A percentile compares a stretch with the other conserved stretches of the same genome.
Conservation (phyloP, 1,284 basidiomycete genomes). For the Fomitopsis pinicola region DNA sequence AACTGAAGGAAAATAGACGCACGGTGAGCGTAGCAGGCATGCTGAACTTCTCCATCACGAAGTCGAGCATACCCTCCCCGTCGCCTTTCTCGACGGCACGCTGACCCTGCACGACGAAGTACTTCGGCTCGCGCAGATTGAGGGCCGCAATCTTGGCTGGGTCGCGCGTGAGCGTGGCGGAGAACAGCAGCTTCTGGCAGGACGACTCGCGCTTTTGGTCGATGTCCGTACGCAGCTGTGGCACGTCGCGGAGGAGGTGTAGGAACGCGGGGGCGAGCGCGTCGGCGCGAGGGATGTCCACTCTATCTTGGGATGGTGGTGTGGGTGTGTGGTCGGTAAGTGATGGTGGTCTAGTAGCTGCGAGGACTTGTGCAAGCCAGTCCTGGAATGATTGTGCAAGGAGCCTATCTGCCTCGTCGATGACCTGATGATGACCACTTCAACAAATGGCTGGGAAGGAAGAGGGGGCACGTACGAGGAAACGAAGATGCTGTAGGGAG, state of each 20-base stretch:
- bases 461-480: conserved; percentile 53
- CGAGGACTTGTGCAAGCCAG: conserved; percentile 83
- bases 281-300: conserved; percentile 35
- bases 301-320: not conserved
- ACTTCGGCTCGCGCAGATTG: conserved; percentile 78
- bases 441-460: not conserved
- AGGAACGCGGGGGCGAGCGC: conserved; percentile 57
- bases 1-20: conserved; percentile 14
- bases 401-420: conserved; percentile 96
- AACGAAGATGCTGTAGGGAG: conserved; percentile 90
- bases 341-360: conserved; percentile 57
- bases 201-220: conserved; percentile 56
- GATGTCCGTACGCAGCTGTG: conserved; percentile 40
- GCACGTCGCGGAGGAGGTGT: conserved; percentile 38
- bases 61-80: conserved; percentile 40
- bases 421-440: conserved; percentile 52
- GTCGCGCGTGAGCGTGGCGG: conserved; percentile 93
- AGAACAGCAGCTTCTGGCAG: conserved; percentile 96
- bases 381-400: conserved; percentile 95
- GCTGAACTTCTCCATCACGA: conserved; percentile 74
- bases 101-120: conserved; percentile 75
- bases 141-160: conserved; percentile 89
- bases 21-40: conserved; percentile 78
- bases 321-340: conserved; percentile 6
- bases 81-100: conserved; percentile 19